Percentiles rank a stretch among this genome's conserved stretches.
Conservation (phyloP, 2,329 filamentous ascomycete genomes). For the Botrytis paeoniae region DNA sequence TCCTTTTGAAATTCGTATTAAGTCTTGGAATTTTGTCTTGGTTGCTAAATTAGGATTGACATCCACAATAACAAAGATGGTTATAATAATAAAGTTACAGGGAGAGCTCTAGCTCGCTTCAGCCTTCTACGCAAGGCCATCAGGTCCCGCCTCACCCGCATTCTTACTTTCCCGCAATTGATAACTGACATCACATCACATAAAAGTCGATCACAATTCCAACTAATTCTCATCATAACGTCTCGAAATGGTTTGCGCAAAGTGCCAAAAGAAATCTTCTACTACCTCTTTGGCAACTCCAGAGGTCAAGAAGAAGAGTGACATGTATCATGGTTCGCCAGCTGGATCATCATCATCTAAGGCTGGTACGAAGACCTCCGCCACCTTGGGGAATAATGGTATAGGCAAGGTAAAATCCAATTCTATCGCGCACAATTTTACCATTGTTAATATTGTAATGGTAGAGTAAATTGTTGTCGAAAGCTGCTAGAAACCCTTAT, state of each 20-base stretch:
- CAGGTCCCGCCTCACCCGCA: conserved; percentile 10
- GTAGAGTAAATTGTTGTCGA: conserved; percentile 62
- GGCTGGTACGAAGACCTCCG: conserved; percentile 45
- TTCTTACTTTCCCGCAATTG: conserved; percentile 8
- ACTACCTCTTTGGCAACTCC: conserved; percentile 61
- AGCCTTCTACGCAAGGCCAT: conserved; percentile 9
- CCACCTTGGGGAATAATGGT: conserved; percentile 56
- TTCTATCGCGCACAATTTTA: background rate
- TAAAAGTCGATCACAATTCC: conserved; percentile 22
- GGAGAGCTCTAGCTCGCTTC: conserved; percentile 12
- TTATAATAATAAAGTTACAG: background rate
- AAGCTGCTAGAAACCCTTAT: conserved; percentile 64
- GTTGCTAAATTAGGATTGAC: conserved; percentile 19
- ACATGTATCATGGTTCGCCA: conserved; percentile 63
- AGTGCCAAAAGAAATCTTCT: conserved; percentile 60
- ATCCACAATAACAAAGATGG: conserved; percentile 14
- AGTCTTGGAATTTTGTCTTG: conserved; percentile 11
- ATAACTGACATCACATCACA: conserved; percentile 16
- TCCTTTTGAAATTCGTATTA: conserved; percentile 15
- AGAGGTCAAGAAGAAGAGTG: conserved; percentile 65
- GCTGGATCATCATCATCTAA: conserved; percentile 41
- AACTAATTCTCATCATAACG: background rate
- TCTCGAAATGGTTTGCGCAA: conserved; percentile 58
- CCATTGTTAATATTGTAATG: conserved; percentile 1
- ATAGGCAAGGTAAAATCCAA: conserved; percentile 52